Conservation (phyloP, 179 eudicot species). For the Pouteria campechiana region DNA sequence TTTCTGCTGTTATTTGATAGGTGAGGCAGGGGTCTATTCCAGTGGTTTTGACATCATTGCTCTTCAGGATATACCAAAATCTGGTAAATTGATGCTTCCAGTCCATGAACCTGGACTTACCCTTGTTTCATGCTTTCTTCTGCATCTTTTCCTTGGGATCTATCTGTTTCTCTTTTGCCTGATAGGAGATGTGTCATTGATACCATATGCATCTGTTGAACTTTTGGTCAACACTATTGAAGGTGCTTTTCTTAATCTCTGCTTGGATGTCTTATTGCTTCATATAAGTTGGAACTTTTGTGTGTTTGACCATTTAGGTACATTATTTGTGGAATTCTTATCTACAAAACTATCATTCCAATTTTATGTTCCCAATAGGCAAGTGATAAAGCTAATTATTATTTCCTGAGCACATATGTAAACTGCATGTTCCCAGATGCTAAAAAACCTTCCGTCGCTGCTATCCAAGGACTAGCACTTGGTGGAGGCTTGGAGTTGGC, state of each 20-base stretch:
- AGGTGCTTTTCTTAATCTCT: too few species aligned
- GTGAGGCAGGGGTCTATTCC: slow-evolving; percentile 58
- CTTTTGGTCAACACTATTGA: slow-evolving; percentile 60
- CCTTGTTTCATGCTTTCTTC: neutral
- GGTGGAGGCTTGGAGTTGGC: slow-evolving; percentile 95
- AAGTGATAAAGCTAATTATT: too few species aligned
- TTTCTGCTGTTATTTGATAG: slow-evolving; percentile 21
- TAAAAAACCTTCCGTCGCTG: slow-evolving; percentile 88
- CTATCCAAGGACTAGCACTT: slow-evolving; percentile 83
- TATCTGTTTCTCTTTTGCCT: too few species aligned
- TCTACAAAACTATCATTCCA: too few species aligned
- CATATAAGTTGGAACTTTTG: too few species aligned
- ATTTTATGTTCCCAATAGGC: too few species aligned
- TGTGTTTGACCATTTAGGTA: too few species aligned
- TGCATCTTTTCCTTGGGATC: slow-evolving; percentile 41
- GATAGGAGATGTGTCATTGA: too few species aligned
- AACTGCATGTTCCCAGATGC: too few species aligned
- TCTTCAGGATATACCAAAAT: slow-evolving; percentile 52
- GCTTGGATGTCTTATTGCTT: too few species aligned
- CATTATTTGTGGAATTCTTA: too few species aligned
- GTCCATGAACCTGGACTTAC: neutral
- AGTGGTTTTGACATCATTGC: slow-evolving; percentile 86
- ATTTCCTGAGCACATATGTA: too few species aligned
- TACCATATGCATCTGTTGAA: slow-evolving; percentile 71
- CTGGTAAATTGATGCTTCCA: slow-evolving; percentile 31